A percentile compares a stretch with the other conserved stretches of the same genome.
phyloP scores from a whole-genome alignment of 441 rosid genomes.

The Syzygium syzygioides region DNA sequence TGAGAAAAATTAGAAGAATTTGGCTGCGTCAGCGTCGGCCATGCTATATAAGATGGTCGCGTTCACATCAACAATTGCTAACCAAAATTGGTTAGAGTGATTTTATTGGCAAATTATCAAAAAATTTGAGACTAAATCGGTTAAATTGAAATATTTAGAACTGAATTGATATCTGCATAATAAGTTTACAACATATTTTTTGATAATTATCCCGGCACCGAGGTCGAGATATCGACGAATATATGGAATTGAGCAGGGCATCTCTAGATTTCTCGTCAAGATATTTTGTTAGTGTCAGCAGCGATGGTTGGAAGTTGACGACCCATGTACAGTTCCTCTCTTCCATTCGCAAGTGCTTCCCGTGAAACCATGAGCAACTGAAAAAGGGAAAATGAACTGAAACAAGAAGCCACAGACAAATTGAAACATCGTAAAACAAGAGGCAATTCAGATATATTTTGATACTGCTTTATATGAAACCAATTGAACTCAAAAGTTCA shows the following conservation, averaged over 20 bases:
- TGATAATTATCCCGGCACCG: not conserved
- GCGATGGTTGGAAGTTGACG: not conserved
- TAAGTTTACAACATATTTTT: not conserved
- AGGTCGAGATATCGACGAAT: not conserved
- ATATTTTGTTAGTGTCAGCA: no score
- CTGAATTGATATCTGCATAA: no score
- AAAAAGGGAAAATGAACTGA: not conserved
- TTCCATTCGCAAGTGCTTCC: not conserved
- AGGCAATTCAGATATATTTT: not conserved
- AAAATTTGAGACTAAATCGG: not conserved
- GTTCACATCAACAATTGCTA: not conserved
- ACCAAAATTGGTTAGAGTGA: accelerated
- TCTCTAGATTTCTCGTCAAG: no score
- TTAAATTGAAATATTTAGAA: not conserved
- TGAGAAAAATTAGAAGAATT: not conserved
- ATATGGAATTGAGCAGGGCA: no score
- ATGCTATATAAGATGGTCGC: accelerated
- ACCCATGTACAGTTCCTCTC: not conserved
- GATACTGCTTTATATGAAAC: not conserved
- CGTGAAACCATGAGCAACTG: not conserved
- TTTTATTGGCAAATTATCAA: not conserved
- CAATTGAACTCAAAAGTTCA: not conserved
- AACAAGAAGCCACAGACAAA: not conserved
- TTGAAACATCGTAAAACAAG: not conserved
- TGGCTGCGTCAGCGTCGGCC: accelerated